Evolutionary conservation across 345 rosid genomes (phyloP), one percentile per base, ranked within the genome.

Genomic region (Gossypium anomalum): DNA sequence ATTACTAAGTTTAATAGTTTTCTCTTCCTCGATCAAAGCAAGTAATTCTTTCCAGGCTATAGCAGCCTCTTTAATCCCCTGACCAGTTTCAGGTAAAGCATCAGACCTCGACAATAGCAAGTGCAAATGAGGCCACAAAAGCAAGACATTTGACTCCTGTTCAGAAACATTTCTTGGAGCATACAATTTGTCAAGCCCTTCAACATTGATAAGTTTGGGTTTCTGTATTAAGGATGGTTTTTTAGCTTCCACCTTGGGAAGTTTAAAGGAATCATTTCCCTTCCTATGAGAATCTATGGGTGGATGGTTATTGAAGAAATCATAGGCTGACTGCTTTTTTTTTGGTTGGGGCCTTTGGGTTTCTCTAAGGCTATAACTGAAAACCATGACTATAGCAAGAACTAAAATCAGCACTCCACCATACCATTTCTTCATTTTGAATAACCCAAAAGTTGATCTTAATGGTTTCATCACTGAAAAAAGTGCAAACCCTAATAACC

Each of bases 1-100:
- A 44, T 25, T 58, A 19, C 56, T 71, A 53, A 52, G 60, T 74
- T 82, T 74, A 59, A 72, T 67, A 17, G 62, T 43, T 61, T 82
- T 84, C 69, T 83, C 85, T 71, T 78, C 62, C 70, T 71, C 75
- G 56, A 87, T 85, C 25, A 60, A 65, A 2, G 79, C 67, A 62
- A 83, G 51, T 69, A 89, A 82, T 67, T 81, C 83, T 75, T 85
- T 90, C 90, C 93, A 88, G 0, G 87, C 92, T 38, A 86, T 15
- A 1, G 97, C 81, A 70, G 92, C 97, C 82, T 92, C 98, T 76
- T 83, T 81, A 52, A 94, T 67, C 81, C 98, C 98, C 78, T 83
- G 95, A 69, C 83, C 86, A 14, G 91, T 89, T 76, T 86, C 94
- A 29, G 91, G 85, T 82, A 94, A 84, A 72, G 94, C 87, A 85